phyloP scores from a whole-genome alignment of 352 stramenopile genomes.

The Phytopythium vexans region DNA sequence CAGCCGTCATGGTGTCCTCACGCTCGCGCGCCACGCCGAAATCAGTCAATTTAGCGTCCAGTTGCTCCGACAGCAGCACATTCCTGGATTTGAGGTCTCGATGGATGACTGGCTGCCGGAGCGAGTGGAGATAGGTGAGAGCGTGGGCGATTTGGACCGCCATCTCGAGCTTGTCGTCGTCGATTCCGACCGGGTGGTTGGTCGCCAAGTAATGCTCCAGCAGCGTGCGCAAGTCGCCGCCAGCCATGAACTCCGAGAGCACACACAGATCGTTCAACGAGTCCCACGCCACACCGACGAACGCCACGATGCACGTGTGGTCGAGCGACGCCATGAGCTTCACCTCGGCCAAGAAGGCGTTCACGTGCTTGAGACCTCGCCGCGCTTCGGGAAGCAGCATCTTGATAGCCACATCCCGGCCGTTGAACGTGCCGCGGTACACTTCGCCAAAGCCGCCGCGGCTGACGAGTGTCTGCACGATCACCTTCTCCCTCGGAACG shows the following conservation, averaged over 20 bases:
- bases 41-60: conserved; percentile 34
- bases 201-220: conserved; percentile 19
- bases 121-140: conserved; percentile 25
- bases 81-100: conserved; percentile 30
- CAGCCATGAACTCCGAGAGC: conserved; percentile 34
- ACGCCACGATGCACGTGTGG: conserved; percentile 47
- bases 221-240: conserved; percentile 28
- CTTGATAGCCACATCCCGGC: conserved; percentile 38
- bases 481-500: conserved; percentile 31
- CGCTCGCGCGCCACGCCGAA: conserved; percentile 31
- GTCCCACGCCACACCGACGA: conserved; percentile 50
- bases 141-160: conserved; percentile 30
- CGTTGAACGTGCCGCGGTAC: conserved; percentile 25
- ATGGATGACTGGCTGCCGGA: conserved; percentile 22
- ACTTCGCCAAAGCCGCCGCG: conserved; percentile 33
- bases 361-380: conserved; percentile 16
- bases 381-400: conserved; percentile 14
- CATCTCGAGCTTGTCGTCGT: conserved; percentile 31
- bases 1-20: conserved; percentile 24
- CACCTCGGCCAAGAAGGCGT: conserved; percentile 36
- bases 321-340: conserved; percentile 34
- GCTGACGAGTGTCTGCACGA: conserved; percentile 18
- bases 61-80: conserved; percentile 13
- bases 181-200: conserved; percentile 17
- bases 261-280: conserved; percentile 28